A percentile compares a stretch with the other conserved stretches of the same genome.
Conservation (phyloP, 768 basidiomycete species). For the Strobilomyces confusus region DNA sequence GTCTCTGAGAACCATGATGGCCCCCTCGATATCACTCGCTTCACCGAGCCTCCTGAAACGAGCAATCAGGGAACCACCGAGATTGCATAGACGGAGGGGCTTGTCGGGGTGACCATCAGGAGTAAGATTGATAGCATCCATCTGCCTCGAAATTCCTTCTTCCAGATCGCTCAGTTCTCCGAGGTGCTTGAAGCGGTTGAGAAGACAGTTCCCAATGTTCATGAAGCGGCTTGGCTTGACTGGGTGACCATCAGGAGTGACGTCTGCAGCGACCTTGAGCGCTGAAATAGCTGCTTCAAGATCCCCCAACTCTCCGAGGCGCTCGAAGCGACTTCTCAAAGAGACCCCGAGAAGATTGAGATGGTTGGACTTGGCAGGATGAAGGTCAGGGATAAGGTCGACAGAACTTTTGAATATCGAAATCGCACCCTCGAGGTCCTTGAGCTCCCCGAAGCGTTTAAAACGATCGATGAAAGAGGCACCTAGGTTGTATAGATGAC, state of each 20-base stretch:
- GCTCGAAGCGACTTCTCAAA: neutral
- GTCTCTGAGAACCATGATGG: neutral
- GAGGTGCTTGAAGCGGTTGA: neutral
- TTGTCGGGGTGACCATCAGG: neutral
- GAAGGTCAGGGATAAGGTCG: neutral
- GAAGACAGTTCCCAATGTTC: neutral
- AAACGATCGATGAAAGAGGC: neutral
- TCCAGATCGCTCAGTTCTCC: neutral
- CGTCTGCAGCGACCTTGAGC: neutral
- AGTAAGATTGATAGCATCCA: neutral
- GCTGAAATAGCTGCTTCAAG: neutral
- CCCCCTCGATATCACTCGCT: neutral
- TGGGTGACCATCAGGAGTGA: neutral
- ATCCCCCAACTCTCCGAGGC: neutral
- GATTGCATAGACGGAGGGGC: neutral
- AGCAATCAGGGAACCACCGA: neutral
- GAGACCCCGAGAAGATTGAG: neutral
- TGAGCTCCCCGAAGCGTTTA: neutral
- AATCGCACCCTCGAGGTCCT: neutral
- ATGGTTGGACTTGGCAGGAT: neutral
- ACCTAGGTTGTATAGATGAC: neutral
- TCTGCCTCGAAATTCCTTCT: neutral
- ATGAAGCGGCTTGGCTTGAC: neutral
- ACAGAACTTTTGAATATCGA: neutral
- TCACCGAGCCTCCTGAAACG: conserved; percentile 1